Evolutionary conservation across 2,329 filamentous ascomycete species (phyloP), one percentile per base, ranked within the genome.

Genomic region (Sphaerulina populicola): DNA sequence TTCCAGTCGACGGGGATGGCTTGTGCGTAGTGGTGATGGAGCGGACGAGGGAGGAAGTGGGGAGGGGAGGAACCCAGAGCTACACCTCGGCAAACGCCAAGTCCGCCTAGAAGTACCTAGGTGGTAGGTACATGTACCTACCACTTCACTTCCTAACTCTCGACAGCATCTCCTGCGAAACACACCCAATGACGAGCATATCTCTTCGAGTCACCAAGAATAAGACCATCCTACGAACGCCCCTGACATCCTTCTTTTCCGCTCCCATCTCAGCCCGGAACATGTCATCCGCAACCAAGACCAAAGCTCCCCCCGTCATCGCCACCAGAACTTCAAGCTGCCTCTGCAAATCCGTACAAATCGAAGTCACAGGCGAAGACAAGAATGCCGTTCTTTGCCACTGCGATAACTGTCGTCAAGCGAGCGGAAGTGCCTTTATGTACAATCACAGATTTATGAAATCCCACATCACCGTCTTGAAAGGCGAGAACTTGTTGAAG

Each of bases 381-480:
- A 65, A 65, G 50, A 59, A 60, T 31, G 54, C 62, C 4, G 62
- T 65, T 2, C 56, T 65, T 2, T 65, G 62, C 52, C 62, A 65
- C 43, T 66, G 64, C 54, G 43, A 42, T 47, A 62, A 64, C 31
- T 64, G 62, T 46, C 55, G 57, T n/a, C 49, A 55, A 37, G 49
- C 57, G 21, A 49, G 36, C 23, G 62, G 62, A 8, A 60, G 58
- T 31, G 49, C 62, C 6, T 66, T 64, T 49, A 59, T 57, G 39
- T 57, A 66, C 52, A 66, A 66, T 41, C 56, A 63, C 29, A 58
- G 64, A 36, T 58, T 62, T 49, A 56, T 57, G 42, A 57, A 64
- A n/a, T 47, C 57, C 15, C 46, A 57, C 4, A 43, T 65, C 45
- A 56, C 52, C 11, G 53, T 63, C 39, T n/a, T 56, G 14, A 54